phyloP scores from a whole-genome alignment of 73 alveolate genomes.

The Diophrys sp. region DNA sequence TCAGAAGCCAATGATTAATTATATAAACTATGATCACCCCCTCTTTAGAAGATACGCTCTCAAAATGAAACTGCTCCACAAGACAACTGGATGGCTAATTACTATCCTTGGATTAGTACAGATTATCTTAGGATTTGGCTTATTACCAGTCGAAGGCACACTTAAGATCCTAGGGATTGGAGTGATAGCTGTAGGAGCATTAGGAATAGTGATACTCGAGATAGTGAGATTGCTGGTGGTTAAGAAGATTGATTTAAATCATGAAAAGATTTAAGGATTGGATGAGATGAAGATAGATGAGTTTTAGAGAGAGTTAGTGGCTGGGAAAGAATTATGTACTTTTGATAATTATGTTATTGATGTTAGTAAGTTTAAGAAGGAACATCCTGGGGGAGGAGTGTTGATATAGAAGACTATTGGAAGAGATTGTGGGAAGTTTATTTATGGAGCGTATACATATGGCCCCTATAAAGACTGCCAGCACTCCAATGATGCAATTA shows the following conservation, averaged over 20 bases:
- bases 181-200: too few species aligned
- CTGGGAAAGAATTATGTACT: neutral
- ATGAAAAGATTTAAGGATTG: neutral
- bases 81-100: neutral
- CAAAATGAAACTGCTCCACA: conserved; percentile 10
- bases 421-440: conserved; percentile 9
- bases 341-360: conserved; percentile 1
- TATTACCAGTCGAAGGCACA: too few species aligned
- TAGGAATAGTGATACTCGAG: too few species aligned
- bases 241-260: too few species aligned
- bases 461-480: neutral
- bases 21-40: too few species aligned
- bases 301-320: neutral
- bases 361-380: neutral
- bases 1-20: too few species aligned
- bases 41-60: too few species aligned
- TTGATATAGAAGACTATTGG: conserved; percentile 8
- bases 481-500: neutral
- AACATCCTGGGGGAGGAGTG: conserved; percentile 21
- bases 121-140: too few species aligned
- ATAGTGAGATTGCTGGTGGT: too few species aligned
- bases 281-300: neutral
- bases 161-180: too few species aligned
- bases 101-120: neutral
- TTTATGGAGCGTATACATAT: conserved; percentile 21